phyloP scores from a whole-genome alignment of 768 basidiomycete species.

The Dendrothele bispora region DNA sequence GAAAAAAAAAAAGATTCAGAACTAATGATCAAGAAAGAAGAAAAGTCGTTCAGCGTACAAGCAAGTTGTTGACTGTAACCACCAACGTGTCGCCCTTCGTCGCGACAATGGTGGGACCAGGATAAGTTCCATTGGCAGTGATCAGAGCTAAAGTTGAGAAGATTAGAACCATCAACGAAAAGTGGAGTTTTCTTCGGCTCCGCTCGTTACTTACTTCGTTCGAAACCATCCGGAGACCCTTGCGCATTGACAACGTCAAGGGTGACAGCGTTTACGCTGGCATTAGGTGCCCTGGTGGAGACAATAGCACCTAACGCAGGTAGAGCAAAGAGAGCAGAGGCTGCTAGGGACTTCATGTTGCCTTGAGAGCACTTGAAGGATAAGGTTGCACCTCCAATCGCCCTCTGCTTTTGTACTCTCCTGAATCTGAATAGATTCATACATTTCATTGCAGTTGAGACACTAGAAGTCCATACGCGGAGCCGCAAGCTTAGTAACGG shows the following conservation, averaged over 20 bases:
- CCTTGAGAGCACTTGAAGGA: too few relatives aligned
- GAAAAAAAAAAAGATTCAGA: background rate
- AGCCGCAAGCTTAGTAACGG: too few relatives aligned
- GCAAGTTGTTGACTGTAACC: conserved; percentile 43
- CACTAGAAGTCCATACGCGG: too few relatives aligned
- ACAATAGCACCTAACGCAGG: background rate
- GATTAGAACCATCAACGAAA: background rate
- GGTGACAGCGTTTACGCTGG: conserved; percentile 43
- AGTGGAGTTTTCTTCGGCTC: too few relatives aligned
- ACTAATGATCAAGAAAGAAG: background rate
- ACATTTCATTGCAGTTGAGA: too few relatives aligned
- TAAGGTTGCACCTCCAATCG: too few relatives aligned
- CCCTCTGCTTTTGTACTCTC: too few relatives aligned
- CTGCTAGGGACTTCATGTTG: conserved; percentile 7
- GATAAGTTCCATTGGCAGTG: conserved; percentile 32
- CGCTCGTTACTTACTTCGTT: conserved; percentile 26
- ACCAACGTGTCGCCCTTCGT: conserved; percentile 42
- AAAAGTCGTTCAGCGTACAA: conserved; percentile 26
- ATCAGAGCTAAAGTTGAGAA: background rate
- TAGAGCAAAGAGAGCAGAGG: conserved; percentile 1
- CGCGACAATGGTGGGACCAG: conserved; percentile 46
- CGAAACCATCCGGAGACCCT: conserved; percentile 45
- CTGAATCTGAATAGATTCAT: too few relatives aligned
- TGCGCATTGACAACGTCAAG: conserved; percentile 38
- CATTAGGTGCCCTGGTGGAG: background rate